Conservation (phyloP, 305 asterid genomes). For the Lippia alba region DNA sequence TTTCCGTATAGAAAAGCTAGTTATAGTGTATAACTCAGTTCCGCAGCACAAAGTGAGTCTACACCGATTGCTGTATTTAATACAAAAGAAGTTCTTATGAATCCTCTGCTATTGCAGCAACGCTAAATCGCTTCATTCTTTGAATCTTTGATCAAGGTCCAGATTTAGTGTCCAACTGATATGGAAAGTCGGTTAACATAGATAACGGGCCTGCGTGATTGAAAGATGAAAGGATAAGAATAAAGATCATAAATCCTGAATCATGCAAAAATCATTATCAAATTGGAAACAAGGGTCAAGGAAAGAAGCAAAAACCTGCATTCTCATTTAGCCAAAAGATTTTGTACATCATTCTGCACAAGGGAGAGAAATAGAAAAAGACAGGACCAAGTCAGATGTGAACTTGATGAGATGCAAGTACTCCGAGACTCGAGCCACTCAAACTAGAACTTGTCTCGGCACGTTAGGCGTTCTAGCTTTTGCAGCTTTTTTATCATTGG, state of each 20-base stretch:
- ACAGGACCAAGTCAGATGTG: constrained; percentile 16
- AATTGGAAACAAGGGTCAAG: constrained; percentile 13
- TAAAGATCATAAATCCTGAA: not conserved
- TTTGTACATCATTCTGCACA: constrained; percentile 68
- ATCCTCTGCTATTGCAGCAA: not conserved
- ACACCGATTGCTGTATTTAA: not conserved
- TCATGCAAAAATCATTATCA: not conserved
- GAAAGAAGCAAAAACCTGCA: constrained; percentile 35
- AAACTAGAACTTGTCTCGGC: too few species aligned
- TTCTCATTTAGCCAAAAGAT: constrained; percentile 53
- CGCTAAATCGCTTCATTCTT: not conserved
- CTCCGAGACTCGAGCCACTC: constrained; percentile 4
- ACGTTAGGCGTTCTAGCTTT: too few species aligned
- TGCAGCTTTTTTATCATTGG: too few species aligned
- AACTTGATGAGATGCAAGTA: not conserved
- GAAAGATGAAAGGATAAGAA: not conserved
- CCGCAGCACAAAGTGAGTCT: not conserved
- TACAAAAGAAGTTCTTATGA: not conserved
- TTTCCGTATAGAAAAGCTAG: not conserved
- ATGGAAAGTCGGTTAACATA: not conserved
- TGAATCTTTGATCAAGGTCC: not conserved
- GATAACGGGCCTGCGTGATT: not conserved
- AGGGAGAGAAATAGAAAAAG: not conserved
- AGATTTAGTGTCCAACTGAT: not conserved
- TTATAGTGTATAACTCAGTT: not conserved